A percentile compares a stretch with the other conserved stretches of the same genome.
phyloP scores from a whole-genome alignment of 2,329 filamentous ascomycete species.

The Colletotrichum endophyticum region DNA sequence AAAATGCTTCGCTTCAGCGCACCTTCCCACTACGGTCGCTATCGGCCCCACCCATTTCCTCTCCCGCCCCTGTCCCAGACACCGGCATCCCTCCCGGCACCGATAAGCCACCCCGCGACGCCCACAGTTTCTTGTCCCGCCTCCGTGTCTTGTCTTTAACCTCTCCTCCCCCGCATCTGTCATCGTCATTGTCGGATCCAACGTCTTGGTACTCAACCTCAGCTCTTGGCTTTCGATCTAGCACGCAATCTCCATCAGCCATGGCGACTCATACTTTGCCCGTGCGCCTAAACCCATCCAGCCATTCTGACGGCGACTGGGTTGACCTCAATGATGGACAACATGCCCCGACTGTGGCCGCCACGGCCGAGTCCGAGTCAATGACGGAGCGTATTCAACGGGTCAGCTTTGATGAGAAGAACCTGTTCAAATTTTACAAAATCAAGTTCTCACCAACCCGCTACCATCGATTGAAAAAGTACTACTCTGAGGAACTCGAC shows the following conservation, averaged over 20 bases:
- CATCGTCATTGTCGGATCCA: background rate
- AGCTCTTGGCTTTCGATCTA: background rate
- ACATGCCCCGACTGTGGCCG: background rate
- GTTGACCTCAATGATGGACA: background rate
- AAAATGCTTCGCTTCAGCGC: background rate
- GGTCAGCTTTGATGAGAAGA: slow-evolving; percentile 47
- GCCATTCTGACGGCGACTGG: background rate
- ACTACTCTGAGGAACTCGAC: slow-evolving; percentile 45
- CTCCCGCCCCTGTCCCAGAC: background rate
- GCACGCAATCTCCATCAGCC: background rate
- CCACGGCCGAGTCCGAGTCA: slow-evolving; percentile 24
- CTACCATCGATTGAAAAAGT: slow-evolving; percentile 41
- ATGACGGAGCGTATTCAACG: slow-evolving; percentile 48
- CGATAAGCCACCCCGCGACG: slow-evolving; percentile 13
- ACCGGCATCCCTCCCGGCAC: background rate
- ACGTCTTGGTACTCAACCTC: background rate
- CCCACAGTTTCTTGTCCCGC: background rate
- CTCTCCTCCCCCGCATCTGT: background rate
- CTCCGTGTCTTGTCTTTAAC: background rate
- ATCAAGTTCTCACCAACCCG: slow-evolving; percentile 49
- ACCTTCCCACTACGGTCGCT: background rate
- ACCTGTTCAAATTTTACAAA: slow-evolving; percentile 55
- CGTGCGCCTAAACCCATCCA: background rate
- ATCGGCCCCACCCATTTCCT: background rate
- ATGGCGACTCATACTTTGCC: background rate